phyloP scores from a whole-genome alignment of 768 basidiomycete species.

The Leccinum subtestaceum region DNA sequence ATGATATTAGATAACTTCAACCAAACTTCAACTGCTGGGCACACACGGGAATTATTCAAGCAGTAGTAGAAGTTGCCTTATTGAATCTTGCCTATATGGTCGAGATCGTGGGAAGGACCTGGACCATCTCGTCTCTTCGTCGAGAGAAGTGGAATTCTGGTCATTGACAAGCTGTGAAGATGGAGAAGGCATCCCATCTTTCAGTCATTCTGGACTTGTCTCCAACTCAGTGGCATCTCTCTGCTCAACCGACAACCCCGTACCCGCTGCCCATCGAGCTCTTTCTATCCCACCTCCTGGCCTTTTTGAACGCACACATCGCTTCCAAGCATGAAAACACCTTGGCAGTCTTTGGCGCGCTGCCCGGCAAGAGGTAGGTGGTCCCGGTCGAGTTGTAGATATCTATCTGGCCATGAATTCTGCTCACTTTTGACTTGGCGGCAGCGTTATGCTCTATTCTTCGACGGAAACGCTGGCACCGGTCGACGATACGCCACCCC shows the following conservation, averaged over 20 bases:
- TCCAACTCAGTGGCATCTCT: slow-evolving; percentile 82
- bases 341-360: slow-evolving; percentile 87
- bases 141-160: no score
- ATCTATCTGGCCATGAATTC: not conserved
- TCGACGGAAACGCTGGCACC: slow-evolving; percentile 47
- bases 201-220: slow-evolving; percentile 85
- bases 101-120: no score
- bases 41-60: no score
- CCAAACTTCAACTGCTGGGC: no score
- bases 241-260: slow-evolving; percentile 46
- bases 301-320: slow-evolving; percentile 91
- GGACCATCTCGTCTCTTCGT: no score
- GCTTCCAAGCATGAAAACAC: slow-evolving; percentile 90
- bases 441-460: slow-evolving; percentile 76
- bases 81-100: no score
- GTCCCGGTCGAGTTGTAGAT: not conserved
- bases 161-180: slow-evolving; percentile 8
- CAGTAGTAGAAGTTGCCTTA: no score
- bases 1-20: no score
- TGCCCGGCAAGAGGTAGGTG: slow-evolving; percentile 77
- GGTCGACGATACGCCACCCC: slow-evolving; percentile 35
- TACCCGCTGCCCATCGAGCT: slow-evolving; percentile 60
- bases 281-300: slow-evolving; percentile 83
- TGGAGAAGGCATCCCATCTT: slow-evolving; percentile 61
- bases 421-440: not conserved